phyloP scores from a whole-genome alignment of 1,139 yeast species.

The Candida sp. region DNA sequence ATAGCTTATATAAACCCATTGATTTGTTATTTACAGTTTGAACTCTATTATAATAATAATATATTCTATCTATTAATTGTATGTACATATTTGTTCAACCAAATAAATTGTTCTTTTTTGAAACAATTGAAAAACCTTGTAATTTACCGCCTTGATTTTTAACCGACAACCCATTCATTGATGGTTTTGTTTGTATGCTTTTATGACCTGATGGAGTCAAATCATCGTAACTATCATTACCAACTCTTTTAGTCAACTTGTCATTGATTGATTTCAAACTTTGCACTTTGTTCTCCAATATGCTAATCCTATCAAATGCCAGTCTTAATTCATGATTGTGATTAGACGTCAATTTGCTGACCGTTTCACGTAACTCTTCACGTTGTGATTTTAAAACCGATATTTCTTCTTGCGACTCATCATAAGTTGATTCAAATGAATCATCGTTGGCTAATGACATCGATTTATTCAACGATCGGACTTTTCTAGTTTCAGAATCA shows the following conservation, averaged over 20 bases:
- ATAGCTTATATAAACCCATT: too few relatives aligned
- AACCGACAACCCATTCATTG: constrained; percentile 1
- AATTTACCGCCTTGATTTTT: constrained; percentile 33
- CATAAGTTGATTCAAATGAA: constrained; percentile 9
- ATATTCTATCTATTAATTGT: constrained; percentile 5
- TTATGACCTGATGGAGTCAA: constrained; percentile 2
- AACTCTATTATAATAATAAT: not conserved
- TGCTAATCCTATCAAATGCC: constrained; percentile 42
- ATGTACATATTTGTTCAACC: constrained; percentile 11
- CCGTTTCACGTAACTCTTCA: constrained; percentile 57
- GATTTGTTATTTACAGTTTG: too few relatives aligned
- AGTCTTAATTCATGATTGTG: constrained; percentile 34
- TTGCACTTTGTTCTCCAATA: constrained; percentile 36
- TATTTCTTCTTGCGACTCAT: constrained; percentile 26
- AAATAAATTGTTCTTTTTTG: constrained; percentile 32
- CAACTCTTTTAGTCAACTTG: constrained; percentile 26
- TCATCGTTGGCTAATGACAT: constrained; percentile 3
- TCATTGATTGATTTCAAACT: constrained; percentile 33
- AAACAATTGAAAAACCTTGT: constrained; percentile 41
- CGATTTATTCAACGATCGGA: constrained; percentile 6
- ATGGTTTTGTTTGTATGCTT: constrained; percentile 2
- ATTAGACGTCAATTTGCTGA: constrained; percentile 32
- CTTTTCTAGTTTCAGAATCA: constrained; percentile 1
- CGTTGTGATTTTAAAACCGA: constrained; percentile 46
- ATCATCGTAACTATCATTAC: not conserved